Evolutionary conservation across 139 green algal genomes (phyloP), one percentile per base, ranked within the genome.

Genomic region (Volvox reticuliferus): DNA sequence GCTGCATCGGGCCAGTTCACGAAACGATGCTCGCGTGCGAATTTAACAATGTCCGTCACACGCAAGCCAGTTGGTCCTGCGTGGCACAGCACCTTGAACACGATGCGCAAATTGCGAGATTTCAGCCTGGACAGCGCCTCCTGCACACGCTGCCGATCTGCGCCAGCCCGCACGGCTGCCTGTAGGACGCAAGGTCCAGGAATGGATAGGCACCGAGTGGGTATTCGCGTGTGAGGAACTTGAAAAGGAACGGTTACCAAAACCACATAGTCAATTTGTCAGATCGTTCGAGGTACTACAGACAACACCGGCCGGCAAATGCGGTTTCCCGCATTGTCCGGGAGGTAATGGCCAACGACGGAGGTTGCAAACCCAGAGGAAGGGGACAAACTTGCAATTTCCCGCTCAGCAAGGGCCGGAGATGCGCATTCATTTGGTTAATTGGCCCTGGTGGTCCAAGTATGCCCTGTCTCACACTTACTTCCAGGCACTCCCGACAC

Each of bases 11-110:
- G 62, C 82, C 82, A 87, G 30, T 76, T 36, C 35, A 35, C 65
- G 21, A 78, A 88, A 20, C 35, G n/a, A 0, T 28, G 33, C 2
- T 65, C 65, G 16, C 73, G 14, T 6, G 82, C 82, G 30, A 35
- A 21, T 0, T 24, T 69, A 0, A 26, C 65, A 26, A 88, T 88
- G 82, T 79, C 82, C 28, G 65, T 12, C 12, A 79, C 33, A 17
- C 35, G 21, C 33, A 88, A 30, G 20, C 82, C 82, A 0, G 33
- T 22, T 0, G 82, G 82, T 1, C 82, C 82, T 1, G 82, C 35
- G 30, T 79, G 65, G 82, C 82, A 88, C 63, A 88, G 82, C 82
- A 88, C 82, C 82, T 88, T 88, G 82, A 79, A 88, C 22, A 79
- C 33, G 21, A 67, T 28, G 21, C 65, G 65, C 2, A 28, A 20